Base-by-base conservation (phyloP, 805 yeast species). In the Yarrowia hollandica region DNA sequence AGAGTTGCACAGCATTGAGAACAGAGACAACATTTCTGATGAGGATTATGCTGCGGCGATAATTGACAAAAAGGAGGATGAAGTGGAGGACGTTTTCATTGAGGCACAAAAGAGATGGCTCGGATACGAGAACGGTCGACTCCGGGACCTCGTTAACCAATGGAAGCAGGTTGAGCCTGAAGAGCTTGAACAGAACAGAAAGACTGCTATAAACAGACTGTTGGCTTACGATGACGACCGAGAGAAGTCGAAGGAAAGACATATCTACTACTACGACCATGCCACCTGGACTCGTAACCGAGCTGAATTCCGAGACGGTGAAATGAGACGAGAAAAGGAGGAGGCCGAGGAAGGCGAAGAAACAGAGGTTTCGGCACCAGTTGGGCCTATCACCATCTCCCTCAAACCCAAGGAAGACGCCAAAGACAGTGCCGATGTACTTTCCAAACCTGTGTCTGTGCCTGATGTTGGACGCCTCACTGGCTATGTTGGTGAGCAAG, bases 81-180 rank as follows among this genome's bases (percentile, higher is more conserved):
- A 52, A 10, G 60, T 52, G 23, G 58, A 52, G 34, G 42, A 23
- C 26, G 18, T 25, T 31, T 52, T 52, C 25, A 35, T 52, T 6
- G 58, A 52, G 44, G 44, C 31, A 2, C 44, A 62, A 14, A 38
- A 31, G n/a, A 14, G 34, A 8, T 60, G 62, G 33, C 41, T 61
- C n/a, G 31, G 25, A 16, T 65, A 59, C 35, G 58, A 52, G 71
- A 25, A 72, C 69, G 33, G 69, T 72, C 22, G 71, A 74, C 18
- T 69, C 66, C 28, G 71, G 69, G 59, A 66, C 81, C 22, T 68
- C 72, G 3, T 62, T 77, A 41, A 77, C 71, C 68, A 26, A 75
- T 77, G 38, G 69, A 69, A 71, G 69, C 62, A 77, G 72, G 42
- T 60, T 4, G 37, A 56, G n/a, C 68, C 69, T 9, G 35, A 64